Conservation (phyloP, 2,329 filamentous ascomycete genomes). For the Incumbomyces delicatus region DNA sequence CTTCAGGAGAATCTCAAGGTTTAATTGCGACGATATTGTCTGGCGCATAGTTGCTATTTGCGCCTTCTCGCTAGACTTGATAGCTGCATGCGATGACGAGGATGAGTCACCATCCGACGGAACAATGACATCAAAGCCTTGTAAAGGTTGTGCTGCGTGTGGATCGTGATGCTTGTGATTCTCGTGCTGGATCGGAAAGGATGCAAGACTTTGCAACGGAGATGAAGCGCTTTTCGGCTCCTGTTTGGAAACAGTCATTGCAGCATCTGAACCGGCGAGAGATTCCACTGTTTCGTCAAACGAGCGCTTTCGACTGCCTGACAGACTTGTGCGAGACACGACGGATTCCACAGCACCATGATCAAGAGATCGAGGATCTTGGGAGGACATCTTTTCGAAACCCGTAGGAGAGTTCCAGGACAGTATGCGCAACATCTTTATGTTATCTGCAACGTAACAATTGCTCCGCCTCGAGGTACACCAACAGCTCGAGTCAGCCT, state of each 20-base stretch:
- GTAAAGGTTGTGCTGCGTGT: conserved; percentile 8
- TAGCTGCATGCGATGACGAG: not conserved
- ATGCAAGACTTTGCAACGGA: conserved; percentile 11
- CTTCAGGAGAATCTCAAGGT: conserved; percentile 84
- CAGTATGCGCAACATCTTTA: conserved; percentile 37
- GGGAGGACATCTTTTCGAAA: conserved; percentile 36
- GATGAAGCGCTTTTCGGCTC: conserved; percentile 6
- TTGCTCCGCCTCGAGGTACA: not conserved
- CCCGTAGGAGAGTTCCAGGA: conserved; percentile 37
- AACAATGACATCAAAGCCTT: conserved; percentile 7
- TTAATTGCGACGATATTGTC: conserved; percentile 74
- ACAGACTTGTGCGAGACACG: conserved; percentile 13
- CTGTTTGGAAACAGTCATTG: conserved; percentile 4
- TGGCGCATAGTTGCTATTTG: conserved; percentile 46
- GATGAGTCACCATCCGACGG: conserved; percentile 22
- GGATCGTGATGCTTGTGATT: not conserved
- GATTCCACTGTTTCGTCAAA: conserved; percentile 13
- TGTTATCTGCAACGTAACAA: not conserved
- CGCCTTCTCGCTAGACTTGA: conserved; percentile 11
- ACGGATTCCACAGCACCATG: conserved; percentile 19
- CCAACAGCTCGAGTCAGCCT: conserved; percentile 1
- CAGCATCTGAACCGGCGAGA: conserved; percentile 6
- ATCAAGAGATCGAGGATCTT: conserved; percentile 36
- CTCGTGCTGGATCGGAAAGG: conserved; percentile 12
- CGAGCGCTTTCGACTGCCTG: conserved; percentile 48